Percentiles rank a stretch among this genome's conserved stretches.
phyloP scores from a whole-genome alignment of 129 eudicot genomes.

The Centrapalus pauciflorus region DNA sequence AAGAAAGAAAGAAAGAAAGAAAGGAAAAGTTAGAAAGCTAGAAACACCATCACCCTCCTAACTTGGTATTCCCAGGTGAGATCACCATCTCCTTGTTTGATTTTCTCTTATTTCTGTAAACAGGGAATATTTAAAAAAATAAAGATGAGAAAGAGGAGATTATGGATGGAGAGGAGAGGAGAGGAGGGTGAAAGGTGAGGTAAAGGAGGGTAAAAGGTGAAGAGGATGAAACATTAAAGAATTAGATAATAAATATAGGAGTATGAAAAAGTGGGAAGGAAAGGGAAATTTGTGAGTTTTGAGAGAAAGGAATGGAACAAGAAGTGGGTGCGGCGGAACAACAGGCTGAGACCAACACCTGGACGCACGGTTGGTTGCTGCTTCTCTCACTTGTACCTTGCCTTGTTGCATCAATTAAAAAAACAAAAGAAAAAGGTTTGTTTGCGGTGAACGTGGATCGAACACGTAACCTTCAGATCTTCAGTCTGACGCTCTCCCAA shows the following conservation, averaged over 20 bases:
- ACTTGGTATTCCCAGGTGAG: background rate
- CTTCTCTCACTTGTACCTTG: too few species aligned
- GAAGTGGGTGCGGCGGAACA: constrained; percentile 13
- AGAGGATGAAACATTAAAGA: background rate
- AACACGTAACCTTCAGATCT: constrained; percentile 94
- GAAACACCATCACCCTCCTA: constrained; percentile 11
- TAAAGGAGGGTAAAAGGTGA: constrained; percentile 14
- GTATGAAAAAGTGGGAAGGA: background rate
- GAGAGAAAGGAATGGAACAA: background rate
- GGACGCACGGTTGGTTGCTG: too few species aligned
- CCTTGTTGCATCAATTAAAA: too few species aligned
- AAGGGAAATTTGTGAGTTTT: background rate
- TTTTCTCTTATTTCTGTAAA: background rate
- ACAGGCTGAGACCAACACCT: constrained; percentile 41
- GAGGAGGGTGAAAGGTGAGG: constrained; percentile 15
- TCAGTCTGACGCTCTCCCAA: constrained; percentile 99
- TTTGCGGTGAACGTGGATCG: constrained; percentile 94
- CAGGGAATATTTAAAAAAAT: background rate
- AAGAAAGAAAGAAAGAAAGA: too few species aligned
- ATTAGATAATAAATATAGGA: background rate
- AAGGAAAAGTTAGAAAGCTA: too few species aligned
- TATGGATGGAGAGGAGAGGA: constrained; percentile 10
- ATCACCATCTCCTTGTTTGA: constrained; percentile 22
- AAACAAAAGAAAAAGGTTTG: background rate
- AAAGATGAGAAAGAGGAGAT: constrained; percentile 14